phyloP scores from a whole-genome alignment of 1,284 basidiomycete genomes.

The Fomitopsis betulina region DNA sequence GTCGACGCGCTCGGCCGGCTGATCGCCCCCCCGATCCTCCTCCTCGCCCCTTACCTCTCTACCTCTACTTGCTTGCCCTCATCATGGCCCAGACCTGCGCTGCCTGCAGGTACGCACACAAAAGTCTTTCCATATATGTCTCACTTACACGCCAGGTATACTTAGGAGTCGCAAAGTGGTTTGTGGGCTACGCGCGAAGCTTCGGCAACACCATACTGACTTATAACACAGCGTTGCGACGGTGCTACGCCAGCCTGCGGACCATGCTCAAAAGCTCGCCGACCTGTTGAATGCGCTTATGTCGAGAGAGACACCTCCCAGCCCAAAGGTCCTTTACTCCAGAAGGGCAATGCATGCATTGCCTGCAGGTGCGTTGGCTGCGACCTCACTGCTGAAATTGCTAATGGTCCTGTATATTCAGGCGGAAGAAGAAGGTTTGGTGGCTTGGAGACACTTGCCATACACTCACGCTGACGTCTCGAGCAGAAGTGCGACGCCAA shows the following conservation, averaged over 20 bases:
- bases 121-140: not conserved
- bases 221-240: conserved; percentile 20
- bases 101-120: conserved; percentile 19
- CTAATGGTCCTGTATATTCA: not conserved
- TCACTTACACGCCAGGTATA: not conserved
- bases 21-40: not conserved
- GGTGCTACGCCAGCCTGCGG: conserved; percentile 20
- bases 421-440: conserved; percentile 26
- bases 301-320: conserved; percentile 8
- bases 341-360: conserved; percentile 25
- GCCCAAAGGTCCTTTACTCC: conserved; percentile 21
- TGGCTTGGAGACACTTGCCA: not conserved
- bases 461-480: not conserved
- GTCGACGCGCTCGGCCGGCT: not conserved
- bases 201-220: not conserved
- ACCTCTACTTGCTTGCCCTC: not conserved
- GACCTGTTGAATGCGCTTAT: conserved; percentile 21
- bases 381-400: not conserved
- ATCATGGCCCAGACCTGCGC: conserved; percentile 21
- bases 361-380: conserved; percentile 19
- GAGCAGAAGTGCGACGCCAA: conserved; percentile 26
- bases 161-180: conserved; percentile 24
- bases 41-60: not conserved
- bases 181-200: not conserved
- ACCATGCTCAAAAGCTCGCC: conserved; percentile 24